phyloP scores from a whole-genome alignment of 441 rosid species.

The Manihot esculenta region DNA sequence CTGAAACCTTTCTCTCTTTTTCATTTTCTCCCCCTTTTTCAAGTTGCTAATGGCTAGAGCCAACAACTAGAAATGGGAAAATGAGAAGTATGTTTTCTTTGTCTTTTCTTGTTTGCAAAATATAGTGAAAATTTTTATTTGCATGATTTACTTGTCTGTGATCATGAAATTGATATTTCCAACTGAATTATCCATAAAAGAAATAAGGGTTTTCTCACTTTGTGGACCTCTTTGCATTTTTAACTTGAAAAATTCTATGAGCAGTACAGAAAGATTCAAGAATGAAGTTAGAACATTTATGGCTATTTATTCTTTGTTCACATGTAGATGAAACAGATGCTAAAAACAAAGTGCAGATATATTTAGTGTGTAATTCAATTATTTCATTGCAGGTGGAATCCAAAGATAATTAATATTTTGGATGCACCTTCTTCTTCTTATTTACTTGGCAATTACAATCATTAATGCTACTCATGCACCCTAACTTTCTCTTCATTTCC shows the following conservation, averaged over 20 bases:
- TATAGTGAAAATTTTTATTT: not conserved
- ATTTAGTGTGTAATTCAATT: not conserved
- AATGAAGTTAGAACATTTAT: too few relatives aligned
- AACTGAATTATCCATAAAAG: not conserved
- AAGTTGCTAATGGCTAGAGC: not conserved
- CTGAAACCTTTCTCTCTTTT: not conserved
- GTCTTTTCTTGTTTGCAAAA: not conserved
- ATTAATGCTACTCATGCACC: conserved; percentile 49
- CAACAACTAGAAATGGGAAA: not conserved
- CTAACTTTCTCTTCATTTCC: conserved; percentile 81
- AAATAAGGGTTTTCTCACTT: not conserved
- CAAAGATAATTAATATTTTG: conserved; percentile 21
- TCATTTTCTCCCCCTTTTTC: not conserved
- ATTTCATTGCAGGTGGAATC: not conserved
- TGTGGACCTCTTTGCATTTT: not conserved
- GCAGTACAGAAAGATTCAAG: not conserved
- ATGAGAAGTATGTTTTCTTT: not conserved
- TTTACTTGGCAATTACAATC: conserved; percentile 52
- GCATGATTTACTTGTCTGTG: not conserved
- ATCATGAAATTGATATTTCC: not conserved
- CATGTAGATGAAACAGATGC: not conserved
- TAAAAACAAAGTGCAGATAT: not conserved
- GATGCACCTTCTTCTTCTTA: conserved; percentile 67
- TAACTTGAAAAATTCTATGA: not conserved
- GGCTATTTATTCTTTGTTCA: not conserved